phyloP scores from a whole-genome alignment of 2,329 filamentous ascomycete species.

The Fusarium sp. region DNA sequence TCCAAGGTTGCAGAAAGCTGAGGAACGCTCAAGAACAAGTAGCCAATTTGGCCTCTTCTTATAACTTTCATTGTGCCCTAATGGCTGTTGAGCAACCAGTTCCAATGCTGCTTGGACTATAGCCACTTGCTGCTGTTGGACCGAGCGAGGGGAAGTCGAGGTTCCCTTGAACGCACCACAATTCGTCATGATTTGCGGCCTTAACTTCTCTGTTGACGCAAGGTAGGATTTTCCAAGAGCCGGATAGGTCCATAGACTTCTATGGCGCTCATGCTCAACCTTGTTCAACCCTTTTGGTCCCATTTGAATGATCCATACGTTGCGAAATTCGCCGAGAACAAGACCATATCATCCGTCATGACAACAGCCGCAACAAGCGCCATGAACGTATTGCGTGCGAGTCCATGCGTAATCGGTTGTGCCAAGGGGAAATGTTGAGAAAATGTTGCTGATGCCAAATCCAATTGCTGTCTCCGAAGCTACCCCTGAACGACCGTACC shows the following conservation, averaged over 20 bases:
- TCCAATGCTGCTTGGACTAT: background rate
- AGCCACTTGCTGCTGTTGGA: conserved; percentile 14
- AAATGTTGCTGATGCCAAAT: conserved; percentile 41
- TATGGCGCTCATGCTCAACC: background rate
- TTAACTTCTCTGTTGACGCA: conserved; percentile 2
- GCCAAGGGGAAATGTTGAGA: conserved; percentile 20
- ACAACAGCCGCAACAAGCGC: background rate
- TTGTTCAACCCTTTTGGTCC: conserved; percentile 4
- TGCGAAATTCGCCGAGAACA: conserved; percentile 1
- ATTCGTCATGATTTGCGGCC: background rate
- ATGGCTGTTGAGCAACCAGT: background rate
- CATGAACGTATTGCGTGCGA: background rate
- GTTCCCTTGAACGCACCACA: background rate
- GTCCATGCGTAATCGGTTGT: background rate
- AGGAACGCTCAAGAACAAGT: conserved; percentile 1
- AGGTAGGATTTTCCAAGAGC: background rate
- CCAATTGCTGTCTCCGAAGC: conserved; percentile 46
- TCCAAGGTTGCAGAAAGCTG: conserved; percentile 15
- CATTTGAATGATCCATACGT: conserved; percentile 5
- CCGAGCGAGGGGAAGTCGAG: conserved; percentile 13
- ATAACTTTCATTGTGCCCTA: conserved; percentile 18
- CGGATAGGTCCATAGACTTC: conserved; percentile 15
- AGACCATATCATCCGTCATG: background rate
- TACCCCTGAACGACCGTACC: conserved; percentile 44
- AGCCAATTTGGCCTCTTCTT: conserved; percentile 15